Conservation (phyloP, 352 stramenopile genomes). For the Globisporangium apiculatum region DNA sequence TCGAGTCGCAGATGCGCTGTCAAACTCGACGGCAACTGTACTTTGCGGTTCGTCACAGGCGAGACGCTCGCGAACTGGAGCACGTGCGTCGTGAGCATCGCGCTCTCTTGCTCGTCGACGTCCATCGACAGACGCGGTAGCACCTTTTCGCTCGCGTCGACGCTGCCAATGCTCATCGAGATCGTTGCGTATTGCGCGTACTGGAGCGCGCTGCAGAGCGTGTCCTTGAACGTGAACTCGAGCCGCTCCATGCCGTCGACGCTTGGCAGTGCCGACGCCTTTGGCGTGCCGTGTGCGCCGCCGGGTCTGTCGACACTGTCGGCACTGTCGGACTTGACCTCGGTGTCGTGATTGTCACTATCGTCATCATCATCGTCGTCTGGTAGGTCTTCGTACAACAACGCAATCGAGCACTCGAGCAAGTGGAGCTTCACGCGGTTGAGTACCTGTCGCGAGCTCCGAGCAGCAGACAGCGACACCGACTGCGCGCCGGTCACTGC, state of each 20-base stretch:
- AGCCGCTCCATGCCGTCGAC: slow-evolving; percentile 62
- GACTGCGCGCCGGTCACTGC: slow-evolving; percentile 1
- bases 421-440: slow-evolving; percentile 74
- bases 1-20: slow-evolving; percentile 65
- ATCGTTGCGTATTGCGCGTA: slow-evolving; percentile 52
- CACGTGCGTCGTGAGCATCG: slow-evolving; percentile 52
- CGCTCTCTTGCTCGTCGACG: slow-evolving; percentile 44
- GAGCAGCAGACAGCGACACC: not conserved
- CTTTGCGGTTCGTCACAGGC: slow-evolving; percentile 43
- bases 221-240: slow-evolving; percentile 60
- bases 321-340: slow-evolving; percentile 16
- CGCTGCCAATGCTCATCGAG: slow-evolving; percentile 47
- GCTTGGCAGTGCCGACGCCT: slow-evolving; percentile 32
- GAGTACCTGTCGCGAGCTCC: slow-evolving; percentile 32
- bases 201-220: slow-evolving; percentile 53
- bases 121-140: slow-evolving; percentile 73
- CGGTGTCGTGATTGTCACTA: slow-evolving; percentile 26
- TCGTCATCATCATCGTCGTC: slow-evolving; percentile 35
- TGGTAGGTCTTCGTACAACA: slow-evolving; percentile 79
- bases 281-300: slow-evolving; percentile 17
- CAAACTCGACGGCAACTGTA: slow-evolving; percentile 59
- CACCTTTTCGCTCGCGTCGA: slow-evolving; percentile 68
- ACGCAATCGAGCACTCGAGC: slow-evolving; percentile 57
- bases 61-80: slow-evolving; percentile 58
- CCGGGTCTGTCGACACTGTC: slow-evolving; percentile 16